Evolutionary conservation across 192 early-diverging fungal genomes (phyloP), one percentile per base, ranked within the genome.

Genomic region (Entomortierella beljakovae): DNA sequence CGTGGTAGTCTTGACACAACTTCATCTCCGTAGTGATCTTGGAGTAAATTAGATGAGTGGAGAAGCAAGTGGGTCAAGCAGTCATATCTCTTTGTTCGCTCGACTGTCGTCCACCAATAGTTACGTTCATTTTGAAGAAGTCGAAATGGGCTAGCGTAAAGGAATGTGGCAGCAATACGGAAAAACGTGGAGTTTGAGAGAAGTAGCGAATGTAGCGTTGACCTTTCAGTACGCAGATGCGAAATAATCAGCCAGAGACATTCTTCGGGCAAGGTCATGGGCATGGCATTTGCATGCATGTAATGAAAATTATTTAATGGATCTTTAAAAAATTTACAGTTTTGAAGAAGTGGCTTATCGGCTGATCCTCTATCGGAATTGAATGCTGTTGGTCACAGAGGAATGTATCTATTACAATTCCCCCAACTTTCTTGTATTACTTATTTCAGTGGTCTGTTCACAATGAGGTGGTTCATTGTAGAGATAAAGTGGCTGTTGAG

Each of bases 201-300:
- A 42, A 79, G 75, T 16, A 79, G 42, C 7, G 67, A 22, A 43
- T 70, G 65, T 48, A 79, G 62, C 4, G 75, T 49, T 18, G 66
- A 48, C 31, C 75, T 51, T 7, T 79, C 75, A 53, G 60, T 32
- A 38, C 61, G 42, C 10, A 79, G 57, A 51, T 64, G 60, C 7
- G 34, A 52, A 29, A 70, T 51, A 57, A 79, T 79, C 61, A 79
- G 49, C 75, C 75, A 79, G 29, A 79, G 68, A 63, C 75, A 79
- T 65, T 79, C 75, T 56, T 79, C 75, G 35, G 75, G 75, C 55
- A 79, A 29, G 42, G 25, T 52, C 32, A 2, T 9, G 31, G 61
- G 70, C 70, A 71, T 71, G 70, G 70, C 70, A 71, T 71, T 57
- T 56, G 46, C 4, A 35, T 31, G n/a, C 20, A 16, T 20, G 43